Base-by-base conservation (phyloP, 2,329 filamentous ascomycete genomes). In the Colletotrichum sp. region DNA sequence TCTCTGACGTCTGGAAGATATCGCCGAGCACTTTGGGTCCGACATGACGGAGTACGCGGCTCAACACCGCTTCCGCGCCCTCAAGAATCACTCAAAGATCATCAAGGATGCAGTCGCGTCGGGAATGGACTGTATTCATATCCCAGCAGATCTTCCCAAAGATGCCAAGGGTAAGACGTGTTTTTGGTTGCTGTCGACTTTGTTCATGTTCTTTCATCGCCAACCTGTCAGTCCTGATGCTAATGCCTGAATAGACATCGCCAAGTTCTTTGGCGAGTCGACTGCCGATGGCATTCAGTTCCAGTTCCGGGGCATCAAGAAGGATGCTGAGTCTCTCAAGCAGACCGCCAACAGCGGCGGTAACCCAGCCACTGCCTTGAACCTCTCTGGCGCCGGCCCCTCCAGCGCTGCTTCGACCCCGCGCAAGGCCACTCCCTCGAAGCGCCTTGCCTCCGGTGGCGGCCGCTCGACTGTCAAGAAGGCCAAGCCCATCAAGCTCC, bases 241-340 rank as follows among this genome's bases (percentile, higher is more conserved):
- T 52, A 52, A 52, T 13, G 3, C 44, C 44, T 52, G 10, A 52
- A 52, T 13, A 52, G 44, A 91, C 59, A 92, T 93, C 67, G 88
- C 89, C 76, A 90, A 88, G 76, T 89, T 90, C 82, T 93, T 91
- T 77, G 91, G 91, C 30, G 90, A 91, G 72, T 91, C 89, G 5
- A 93, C 91, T 0, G 81, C 86, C 1, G 87, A 87, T 24, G 91
- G 91, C 10, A 88, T 93, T n/a, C 87, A 89, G 78, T 93, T 91
- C 80, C 91, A 92, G 79, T 92, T 93, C 79, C 88, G 91, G 2
- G 76, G 81, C 28, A 88, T 92, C 83, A 92, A 91, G 82, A 85
- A 85, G 44, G 86, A 91, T 34, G 90, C 88, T 34, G 87, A 89
- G 52, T 83, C 82, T 4, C 87, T 92, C 60, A 84, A 86, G 57